Evolutionary conservation across 495 filamentous ascomycete genomes (phyloP).

Genomic region (Apiosordaria backusii): DNA sequence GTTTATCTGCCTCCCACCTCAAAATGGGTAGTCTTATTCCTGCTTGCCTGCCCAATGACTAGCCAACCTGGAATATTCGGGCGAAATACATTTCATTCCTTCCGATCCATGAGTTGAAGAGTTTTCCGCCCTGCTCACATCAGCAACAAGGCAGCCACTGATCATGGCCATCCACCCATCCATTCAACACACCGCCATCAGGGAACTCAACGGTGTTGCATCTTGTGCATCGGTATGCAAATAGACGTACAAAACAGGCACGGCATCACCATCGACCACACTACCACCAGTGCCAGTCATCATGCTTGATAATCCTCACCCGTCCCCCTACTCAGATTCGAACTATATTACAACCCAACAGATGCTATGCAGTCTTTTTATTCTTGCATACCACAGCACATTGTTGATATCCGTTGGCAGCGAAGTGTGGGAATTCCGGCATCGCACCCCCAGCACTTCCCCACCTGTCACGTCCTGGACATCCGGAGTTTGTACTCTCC

Average conservation of each 20-base stretch:
- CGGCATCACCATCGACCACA: too few relatives aligned
- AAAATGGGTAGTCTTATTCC: too few relatives aligned
- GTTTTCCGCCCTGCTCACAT: background rate
- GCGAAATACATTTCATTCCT: background rate
- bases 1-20: too few relatives aligned
- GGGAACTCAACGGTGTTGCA: background rate
- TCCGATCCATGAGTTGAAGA: background rate
- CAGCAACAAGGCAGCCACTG: conserved; percentile 3
- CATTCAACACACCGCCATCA: background rate
- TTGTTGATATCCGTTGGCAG: background rate
- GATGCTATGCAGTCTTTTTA: background rate
- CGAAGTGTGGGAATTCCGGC: background rate
- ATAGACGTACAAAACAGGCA: too few relatives aligned
- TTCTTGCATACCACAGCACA: background rate
- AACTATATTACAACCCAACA: background rate
- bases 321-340: background rate
- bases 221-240: background rate
- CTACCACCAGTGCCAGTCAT: too few relatives aligned
- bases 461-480: conserved; percentile 10
- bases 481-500: background rate
- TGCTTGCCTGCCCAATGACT: too few relatives aligned
- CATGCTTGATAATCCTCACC: background rate
- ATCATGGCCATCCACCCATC: too few relatives aligned
- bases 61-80: too few relatives aligned
- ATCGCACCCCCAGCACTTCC: background rate